Evolutionary conservation across 2,329 filamentous ascomycete genomes (phyloP).

Genomic region (Lasiodiplodia theobromae): DNA sequence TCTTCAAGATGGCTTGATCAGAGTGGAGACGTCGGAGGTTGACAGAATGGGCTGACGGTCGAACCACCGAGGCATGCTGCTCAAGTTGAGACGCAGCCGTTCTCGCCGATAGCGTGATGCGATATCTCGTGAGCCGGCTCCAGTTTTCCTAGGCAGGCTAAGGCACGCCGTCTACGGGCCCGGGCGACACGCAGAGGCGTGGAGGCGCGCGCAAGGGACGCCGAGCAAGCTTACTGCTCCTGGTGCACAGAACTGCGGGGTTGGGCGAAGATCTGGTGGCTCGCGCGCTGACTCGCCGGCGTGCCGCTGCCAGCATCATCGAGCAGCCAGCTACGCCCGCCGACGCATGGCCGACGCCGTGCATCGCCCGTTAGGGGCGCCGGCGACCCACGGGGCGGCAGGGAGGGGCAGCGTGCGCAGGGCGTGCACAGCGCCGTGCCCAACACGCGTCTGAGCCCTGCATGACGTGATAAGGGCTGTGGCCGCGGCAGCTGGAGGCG

Average conservation of each 20-base stretch:
- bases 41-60: conserved; percentile 14
- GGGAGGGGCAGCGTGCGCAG: neutral
- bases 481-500: conserved; percentile 14
- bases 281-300: conserved; percentile 17
- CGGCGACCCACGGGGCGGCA: neutral
- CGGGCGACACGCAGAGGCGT: conserved; percentile 1
- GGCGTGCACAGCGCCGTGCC: conserved; percentile 1
- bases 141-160: conserved; percentile 5
- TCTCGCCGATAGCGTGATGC: conserved; percentile 20
- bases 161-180: no score
- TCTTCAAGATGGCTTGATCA: conserved; percentile 22
- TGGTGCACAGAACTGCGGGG: conserved; percentile 15
- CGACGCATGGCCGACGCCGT: conserved; percentile 21
- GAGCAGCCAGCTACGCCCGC: conserved; percentile 10
- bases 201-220: conserved; percentile 12
- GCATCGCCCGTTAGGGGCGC: neutral
- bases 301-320: neutral
- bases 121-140: conserved; percentile 22
- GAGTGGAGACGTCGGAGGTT: conserved; percentile 11
- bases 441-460: conserved; percentile 9
- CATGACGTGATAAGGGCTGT: conserved; percentile 16
- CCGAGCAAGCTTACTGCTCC: conserved; percentile 16
- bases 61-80: conserved; percentile 16
- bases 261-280: conserved; percentile 24
- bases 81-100: neutral